Evolutionary conservation across 805 yeast genomes (phyloP), one percentile per base, ranked within the genome.

Genomic region (Kodamaea jinghongensis): DNA sequence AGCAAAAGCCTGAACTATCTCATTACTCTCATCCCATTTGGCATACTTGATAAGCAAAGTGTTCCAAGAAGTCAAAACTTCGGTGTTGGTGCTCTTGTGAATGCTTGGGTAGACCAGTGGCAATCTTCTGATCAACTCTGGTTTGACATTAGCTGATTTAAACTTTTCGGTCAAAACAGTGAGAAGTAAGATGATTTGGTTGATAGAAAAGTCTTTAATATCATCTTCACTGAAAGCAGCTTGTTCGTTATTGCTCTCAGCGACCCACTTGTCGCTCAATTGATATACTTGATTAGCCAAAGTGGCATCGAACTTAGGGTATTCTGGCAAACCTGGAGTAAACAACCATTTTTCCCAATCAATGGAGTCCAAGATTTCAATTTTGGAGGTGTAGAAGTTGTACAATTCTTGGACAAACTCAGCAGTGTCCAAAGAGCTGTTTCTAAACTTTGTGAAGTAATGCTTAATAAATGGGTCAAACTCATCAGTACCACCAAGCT

Each of bases 291-390:
- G 57, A 38, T 55, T 54, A 1, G 63, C 65, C 39, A 61, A 48
- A 7, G 59, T 55, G 6, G 55, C 47, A 38, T 60, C 65, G 37
- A 55, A 59, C 2, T 47, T 31, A 6, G 63, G 65, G 12, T 39
- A 31, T 15, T 39, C 48, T 16, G 60, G 62, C 27, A 60, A 43
- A 1, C 65, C 67, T 15, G 50, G 38, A 2, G 47, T 55, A 40
- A 46, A 56, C 28, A 60, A 47, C 65, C 67, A 61, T 23, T 36
- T 44, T 7, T 60, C 50, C 54, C 60, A 61, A 41, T 60, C 60
- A 28, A 61, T 50, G 1, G 45, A 28, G 42, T 58, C 60, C 35
- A 60, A 50, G 4, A 44, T 31, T 5, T 41, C 48, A 11, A 34
- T 47, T 37, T 55, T 52, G 15, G 53, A 51, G 10, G 41, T 47